These are phyloP conservation scores for Candida verbasci DNA, from an alignment of 805 yeast genomes.

Conservation along the genomic window DNA sequence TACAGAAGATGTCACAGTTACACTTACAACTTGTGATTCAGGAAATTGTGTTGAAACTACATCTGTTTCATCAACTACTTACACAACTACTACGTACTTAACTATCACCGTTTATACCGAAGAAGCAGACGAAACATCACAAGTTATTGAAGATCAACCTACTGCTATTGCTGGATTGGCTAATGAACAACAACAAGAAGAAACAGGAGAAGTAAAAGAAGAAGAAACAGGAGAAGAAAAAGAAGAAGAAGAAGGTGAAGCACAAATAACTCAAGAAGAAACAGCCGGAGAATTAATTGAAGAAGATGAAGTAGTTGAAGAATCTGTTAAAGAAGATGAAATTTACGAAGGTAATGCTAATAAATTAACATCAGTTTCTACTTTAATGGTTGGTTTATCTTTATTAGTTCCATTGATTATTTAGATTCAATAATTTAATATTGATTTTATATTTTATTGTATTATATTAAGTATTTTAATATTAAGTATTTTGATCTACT, in stretches of 20 bases:
- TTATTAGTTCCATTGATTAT: neutral
- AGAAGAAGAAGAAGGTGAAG: neutral
- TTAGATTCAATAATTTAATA: too few relatives aligned
- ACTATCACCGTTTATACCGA: constrained; percentile 3
- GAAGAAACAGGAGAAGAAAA: too few relatives aligned
- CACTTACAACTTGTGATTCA: constrained; percentile 1
- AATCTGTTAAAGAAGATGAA: neutral
- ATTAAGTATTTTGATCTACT: too few relatives aligned
- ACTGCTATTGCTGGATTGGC: neutral
- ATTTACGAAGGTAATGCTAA: neutral
- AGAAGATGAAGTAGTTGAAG: neutral
- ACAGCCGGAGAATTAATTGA: neutral
- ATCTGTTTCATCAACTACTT: constrained; percentile 1
- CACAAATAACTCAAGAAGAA: neutral
- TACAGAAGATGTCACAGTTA: constrained; percentile 2
- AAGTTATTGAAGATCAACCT: neutral
- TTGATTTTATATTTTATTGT: too few relatives aligned
- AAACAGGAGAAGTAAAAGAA: neutral
- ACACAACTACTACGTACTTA: constrained; percentile 2
- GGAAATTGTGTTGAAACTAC: constrained; percentile 1
- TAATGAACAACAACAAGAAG: neutral
- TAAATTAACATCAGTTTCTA: neutral
- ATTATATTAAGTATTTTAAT: too few relatives aligned
- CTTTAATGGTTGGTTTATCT: neutral
- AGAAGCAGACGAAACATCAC: neutral